These are phyloP conservation scores for Raffaelea deltoideospora DNA, from an alignment of 2,329 filamentous ascomycete genomes.

Conservation along the genomic window DNA sequence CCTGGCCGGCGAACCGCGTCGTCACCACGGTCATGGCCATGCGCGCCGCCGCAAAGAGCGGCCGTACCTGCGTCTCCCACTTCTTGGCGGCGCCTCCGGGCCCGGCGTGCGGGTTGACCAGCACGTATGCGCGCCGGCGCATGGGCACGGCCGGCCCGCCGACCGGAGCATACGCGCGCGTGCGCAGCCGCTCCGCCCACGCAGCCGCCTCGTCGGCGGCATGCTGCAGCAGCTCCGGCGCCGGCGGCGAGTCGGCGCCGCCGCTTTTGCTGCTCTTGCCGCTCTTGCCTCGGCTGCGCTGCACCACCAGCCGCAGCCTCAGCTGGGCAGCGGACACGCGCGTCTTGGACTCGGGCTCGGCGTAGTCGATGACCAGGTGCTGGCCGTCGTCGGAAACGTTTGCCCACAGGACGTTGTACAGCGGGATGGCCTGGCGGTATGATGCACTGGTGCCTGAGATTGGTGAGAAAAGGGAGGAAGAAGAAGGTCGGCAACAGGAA, in stretches of 20 bases:
- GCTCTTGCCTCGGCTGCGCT: too few species aligned
- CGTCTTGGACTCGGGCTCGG: conserved; percentile 41
- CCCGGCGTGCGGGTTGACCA: conserved; percentile 85
- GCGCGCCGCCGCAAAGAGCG: conserved; percentile 67
- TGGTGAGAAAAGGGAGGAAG: not conserved
- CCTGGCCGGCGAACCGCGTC: conserved; percentile 63
- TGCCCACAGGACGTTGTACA: conserved; percentile 76
- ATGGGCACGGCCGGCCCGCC: conserved; percentile 42
- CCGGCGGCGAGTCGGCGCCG: not conserved
- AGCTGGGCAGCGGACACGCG: conserved; percentile 41
- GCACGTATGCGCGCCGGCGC: conserved; percentile 66
- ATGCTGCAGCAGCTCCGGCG: conserved; percentile 11
- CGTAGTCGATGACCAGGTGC: conserved; percentile 59
- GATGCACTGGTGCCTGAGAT: not conserved
- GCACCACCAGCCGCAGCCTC: not conserved
- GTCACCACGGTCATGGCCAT: conserved; percentile 61
- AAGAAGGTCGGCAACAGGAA: not conserved
- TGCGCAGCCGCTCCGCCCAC: conserved; percentile 52
- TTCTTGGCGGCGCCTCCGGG: conserved; percentile 59
- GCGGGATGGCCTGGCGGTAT: conserved; percentile 37
- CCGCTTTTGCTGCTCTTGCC: too few species aligned
- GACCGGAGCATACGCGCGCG: conserved; percentile 66
- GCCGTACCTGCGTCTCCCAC: conserved; percentile 62
- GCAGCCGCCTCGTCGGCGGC: conserved; percentile 30
- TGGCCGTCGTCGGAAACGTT: conserved; percentile 34